Conservation (phyloP, 352 stramenopile genomes). For the Thalassiosira hispida region DNA sequence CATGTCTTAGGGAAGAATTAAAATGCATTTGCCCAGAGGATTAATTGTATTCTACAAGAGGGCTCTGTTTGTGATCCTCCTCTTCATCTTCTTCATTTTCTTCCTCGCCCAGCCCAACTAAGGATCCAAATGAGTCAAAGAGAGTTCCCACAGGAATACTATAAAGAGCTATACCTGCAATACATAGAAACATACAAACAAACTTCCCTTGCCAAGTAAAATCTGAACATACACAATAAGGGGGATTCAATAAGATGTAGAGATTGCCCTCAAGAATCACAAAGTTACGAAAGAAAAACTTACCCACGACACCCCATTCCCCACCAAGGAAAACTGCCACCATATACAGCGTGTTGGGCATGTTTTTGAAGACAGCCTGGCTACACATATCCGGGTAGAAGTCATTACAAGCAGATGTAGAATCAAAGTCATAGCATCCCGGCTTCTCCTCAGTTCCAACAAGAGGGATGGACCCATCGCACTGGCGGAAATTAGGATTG, state of each 20-base stretch:
- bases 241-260: background rate
- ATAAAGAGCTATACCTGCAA: slow-evolving; percentile 79
- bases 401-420: slow-evolving; percentile 69
- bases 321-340: slow-evolving; percentile 81
- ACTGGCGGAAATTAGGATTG: slow-evolving; percentile 81
- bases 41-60: background rate
- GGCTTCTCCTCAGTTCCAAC: slow-evolving; percentile 40
- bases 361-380: slow-evolving; percentile 77
- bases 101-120: slow-evolving; percentile 72
- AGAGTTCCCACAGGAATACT: slow-evolving; percentile 77
- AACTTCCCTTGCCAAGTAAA: slow-evolving; percentile 82
- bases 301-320: slow-evolving; percentile 77
- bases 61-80: background rate
- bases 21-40: no score
- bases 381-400: slow-evolving; percentile 74
- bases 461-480: slow-evolving; percentile 66
- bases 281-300: slow-evolving; percentile 13
- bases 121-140: slow-evolving; percentile 81
- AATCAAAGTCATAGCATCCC: slow-evolving; percentile 79
- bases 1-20: no score
- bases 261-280: background rate
- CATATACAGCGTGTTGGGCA: slow-evolving; percentile 76
- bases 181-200: slow-evolving; percentile 78
- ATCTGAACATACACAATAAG: slow-evolving; percentile 40
- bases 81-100: slow-evolving; percentile 70